Percentiles rank a stretch among this genome's conserved stretches.
These are phyloP conservation scores for Kentomonas sorsogonicus DNA, from an alignment of 208 protist genomes.

Conservation along the genomic window DNA sequence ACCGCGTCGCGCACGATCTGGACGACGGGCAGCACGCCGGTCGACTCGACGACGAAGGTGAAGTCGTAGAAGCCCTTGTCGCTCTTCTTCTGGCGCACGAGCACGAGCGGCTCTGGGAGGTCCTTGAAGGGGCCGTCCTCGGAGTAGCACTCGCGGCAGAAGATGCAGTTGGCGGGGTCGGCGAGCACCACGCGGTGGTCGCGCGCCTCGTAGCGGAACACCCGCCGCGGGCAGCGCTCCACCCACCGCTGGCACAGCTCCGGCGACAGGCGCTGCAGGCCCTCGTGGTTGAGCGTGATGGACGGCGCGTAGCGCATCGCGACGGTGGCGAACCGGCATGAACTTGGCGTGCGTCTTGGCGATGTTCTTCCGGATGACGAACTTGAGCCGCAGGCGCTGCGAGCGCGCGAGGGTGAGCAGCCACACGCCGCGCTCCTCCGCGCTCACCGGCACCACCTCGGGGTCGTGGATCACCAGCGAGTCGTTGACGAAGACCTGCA, in stretches of 20 bases:
- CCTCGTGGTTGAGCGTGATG: constrained; percentile 89
- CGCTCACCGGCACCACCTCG: constrained; percentile 75
- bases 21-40: constrained; percentile 80
- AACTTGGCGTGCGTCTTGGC: constrained; percentile 99
- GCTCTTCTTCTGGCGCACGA: constrained; percentile 74
- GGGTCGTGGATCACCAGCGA: constrained; percentile 71
- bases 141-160: constrained; percentile 90
- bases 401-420: constrained; percentile 80
- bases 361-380: constrained; percentile 93
- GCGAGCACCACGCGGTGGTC: constrained; percentile 59
- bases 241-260: constrained; percentile 79
- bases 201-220: constrained; percentile 77
- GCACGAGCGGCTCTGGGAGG: constrained; percentile 78
- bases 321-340: constrained; percentile 90
- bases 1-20: constrained; percentile 84
- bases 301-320: constrained; percentile 91
- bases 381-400: constrained; percentile 74
- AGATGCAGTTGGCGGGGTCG: constrained; percentile 83
- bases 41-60: constrained; percentile 89
- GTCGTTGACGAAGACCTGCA: constrained; percentile 79
- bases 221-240: constrained; percentile 82
- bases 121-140: constrained; percentile 70
- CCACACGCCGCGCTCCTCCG: constrained; percentile 80
- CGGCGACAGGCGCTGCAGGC: constrained; percentile 60
- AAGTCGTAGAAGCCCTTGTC: constrained; percentile 80